Conservation (phyloP, 2,329 filamentous ascomycete species). For the Trichoderma cornu-damae region DNA sequence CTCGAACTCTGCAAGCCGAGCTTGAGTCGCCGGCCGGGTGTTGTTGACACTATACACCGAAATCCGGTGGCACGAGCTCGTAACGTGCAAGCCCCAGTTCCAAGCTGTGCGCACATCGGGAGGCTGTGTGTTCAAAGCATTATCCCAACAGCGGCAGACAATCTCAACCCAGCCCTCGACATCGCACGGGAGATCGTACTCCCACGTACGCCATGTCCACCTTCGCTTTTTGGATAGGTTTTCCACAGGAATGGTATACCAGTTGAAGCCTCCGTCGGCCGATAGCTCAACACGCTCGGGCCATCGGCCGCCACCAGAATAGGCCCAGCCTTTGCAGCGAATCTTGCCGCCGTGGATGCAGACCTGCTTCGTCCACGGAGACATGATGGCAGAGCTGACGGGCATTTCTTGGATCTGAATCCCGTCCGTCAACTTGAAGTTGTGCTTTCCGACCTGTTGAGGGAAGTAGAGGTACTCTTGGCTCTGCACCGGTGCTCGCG, state of each 20-base stretch:
- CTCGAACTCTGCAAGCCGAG: slow-evolving; percentile 2
- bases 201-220: slow-evolving; percentile 14
- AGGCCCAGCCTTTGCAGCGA: slow-evolving; percentile 7
- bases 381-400: slow-evolving; percentile 7
- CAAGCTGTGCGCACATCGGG: not conserved
- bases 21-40: not conserved
- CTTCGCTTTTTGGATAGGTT: slow-evolving; percentile 11
- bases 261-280: slow-evolving; percentile 1
- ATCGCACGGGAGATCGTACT: slow-evolving; percentile 2
- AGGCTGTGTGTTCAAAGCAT: slow-evolving; percentile 6
- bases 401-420: slow-evolving; percentile 14
- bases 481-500: slow-evolving; percentile 8
- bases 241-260: slow-evolving; percentile 3
- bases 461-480: slow-evolving; percentile 10
- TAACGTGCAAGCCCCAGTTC: slow-evolving; percentile 13
- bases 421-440: slow-evolving; percentile 6
- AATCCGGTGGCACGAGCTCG: slow-evolving; percentile 9
- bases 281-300: slow-evolving; percentile 12
- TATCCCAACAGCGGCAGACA: slow-evolving; percentile 12
- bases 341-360: slow-evolving; percentile 12
- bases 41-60: slow-evolving; percentile 10
- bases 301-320: slow-evolving; percentile 7
- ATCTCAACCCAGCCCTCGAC: slow-evolving; percentile 14
- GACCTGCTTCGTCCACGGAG: slow-evolving; percentile 7
- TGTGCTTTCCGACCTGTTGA: slow-evolving; percentile 13